phyloP scores from a whole-genome alignment of 805 yeast genomes.

The Barnettozyma siamensis region DNA sequence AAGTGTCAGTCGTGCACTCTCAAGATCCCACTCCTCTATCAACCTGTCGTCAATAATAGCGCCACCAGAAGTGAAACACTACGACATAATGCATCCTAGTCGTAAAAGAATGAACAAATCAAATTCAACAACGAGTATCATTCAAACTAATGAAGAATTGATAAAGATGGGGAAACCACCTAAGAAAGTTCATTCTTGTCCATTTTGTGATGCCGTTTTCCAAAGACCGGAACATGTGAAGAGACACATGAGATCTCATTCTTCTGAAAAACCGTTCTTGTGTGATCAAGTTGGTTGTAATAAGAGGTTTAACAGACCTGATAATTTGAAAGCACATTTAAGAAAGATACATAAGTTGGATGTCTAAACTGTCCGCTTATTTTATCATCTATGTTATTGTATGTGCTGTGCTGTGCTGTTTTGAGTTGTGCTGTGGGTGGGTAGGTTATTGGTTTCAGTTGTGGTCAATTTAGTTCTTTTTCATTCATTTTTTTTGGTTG shows the following conservation, averaged over 20 bases:
- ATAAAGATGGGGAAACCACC: slow-evolving; percentile 26
- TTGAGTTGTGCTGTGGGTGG: too few relatives aligned
- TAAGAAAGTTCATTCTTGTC: slow-evolving; percentile 59
- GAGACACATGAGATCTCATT: slow-evolving; percentile 72
- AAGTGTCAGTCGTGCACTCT: slow-evolving; percentile 9
- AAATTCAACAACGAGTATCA: slow-evolving; percentile 16
- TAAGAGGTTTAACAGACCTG: slow-evolving; percentile 64
- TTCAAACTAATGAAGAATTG: slow-evolving; percentile 15
- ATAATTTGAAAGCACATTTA: slow-evolving; percentile 75
- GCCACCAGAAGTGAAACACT: slow-evolving; percentile 22
- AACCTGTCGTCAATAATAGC: slow-evolving; percentile 51
- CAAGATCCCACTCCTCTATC: slow-evolving; percentile 45
- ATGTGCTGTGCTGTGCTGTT: neutral
- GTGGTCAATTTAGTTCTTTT: too few relatives aligned
- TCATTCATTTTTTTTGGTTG: too few relatives aligned
- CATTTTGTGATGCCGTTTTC: slow-evolving; percentile 54
- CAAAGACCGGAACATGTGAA: slow-evolving; percentile 70
- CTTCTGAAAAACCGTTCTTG: slow-evolving; percentile 69
- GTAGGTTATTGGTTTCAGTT: too few relatives aligned
- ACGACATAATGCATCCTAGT: slow-evolving; percentile 23
- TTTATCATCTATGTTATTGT: neutral
- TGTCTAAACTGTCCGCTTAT: slow-evolving; percentile 34
- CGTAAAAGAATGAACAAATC: slow-evolving; percentile 16
- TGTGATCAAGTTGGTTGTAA: slow-evolving; percentile 62
- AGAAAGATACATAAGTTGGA: slow-evolving; percentile 65